Evolutionary conservation across 768 basidiomycete genomes (phyloP), one percentile per base, ranked within the genome.

Genomic region (Rhizopogon salebrosus): DNA sequence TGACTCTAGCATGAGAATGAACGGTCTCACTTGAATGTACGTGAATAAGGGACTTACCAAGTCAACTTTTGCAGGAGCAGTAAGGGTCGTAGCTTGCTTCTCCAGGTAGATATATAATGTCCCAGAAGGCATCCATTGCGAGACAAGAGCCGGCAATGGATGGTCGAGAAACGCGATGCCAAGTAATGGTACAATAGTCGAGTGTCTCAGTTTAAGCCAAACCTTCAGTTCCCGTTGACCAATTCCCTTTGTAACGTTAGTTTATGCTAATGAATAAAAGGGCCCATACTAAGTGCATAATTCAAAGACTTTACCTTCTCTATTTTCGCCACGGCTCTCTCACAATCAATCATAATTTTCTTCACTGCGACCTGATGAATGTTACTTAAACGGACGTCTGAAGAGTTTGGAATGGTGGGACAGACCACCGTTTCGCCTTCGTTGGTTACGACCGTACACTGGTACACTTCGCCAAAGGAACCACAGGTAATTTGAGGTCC

Each of bases 161-260:
- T 4, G 16, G 14, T 35, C 11, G 34, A 13, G 59, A 22, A 29
- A 52, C 11, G 57, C 38, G 10, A 54, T 42, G 9, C 63, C 60
- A 18, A 46, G 51, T 20, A 63, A 55, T 5, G 56, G 56, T 1
- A 64, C 36, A 16, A 64, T 51, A 49, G 62, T 61, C 18, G 36
- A 27, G 49, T 64, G 60, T 13, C 31, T 11, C n/a, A 64, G 50
- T 31, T 40, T 18, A 23, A 48, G 49, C 63, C 63, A 64, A 20
- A 61, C 61, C 23, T 50, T 42, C 16, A 64, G 49, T 49, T 63
- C 62, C 10, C 58, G 56, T 10, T 52, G 52, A 11, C n/a, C n/a
- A n/a, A n/a, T n/a, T n/a, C n/a, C n/a, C n/a, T n/a, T n/a, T n/a
- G n/a, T n/a, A n/a, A n/a, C n/a, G n/a, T n/a, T n/a, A n/a, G n/a